A percentile compares a stretch with the other conserved stretches of the same genome.
These are phyloP conservation scores for Stentor roeselii DNA, from an alignment of 73 alveolate genomes.

Conservation along the genomic window DNA sequence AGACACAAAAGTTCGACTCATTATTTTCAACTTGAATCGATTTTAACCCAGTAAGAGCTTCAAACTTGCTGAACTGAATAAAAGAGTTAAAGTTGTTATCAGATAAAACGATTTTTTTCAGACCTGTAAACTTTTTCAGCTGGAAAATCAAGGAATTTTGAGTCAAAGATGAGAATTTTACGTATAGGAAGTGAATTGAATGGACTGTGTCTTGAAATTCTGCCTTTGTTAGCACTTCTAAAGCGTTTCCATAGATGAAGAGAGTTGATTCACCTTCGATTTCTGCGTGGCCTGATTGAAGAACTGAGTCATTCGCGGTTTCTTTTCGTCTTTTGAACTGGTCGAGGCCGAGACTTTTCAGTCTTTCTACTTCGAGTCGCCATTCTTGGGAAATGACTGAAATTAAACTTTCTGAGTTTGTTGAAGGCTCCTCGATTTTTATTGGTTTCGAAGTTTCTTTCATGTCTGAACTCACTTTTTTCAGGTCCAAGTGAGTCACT, in stretches of 20 bases:
- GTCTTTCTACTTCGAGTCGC: constrained; percentile 70
- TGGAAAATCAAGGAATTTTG: constrained; percentile 66
- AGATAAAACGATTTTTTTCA: constrained; percentile 64
- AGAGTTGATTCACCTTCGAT: constrained; percentile 79
- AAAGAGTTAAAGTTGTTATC: constrained; percentile 73
- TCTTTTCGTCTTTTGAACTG: constrained; percentile 69
- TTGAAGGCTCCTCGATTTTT: constrained; percentile 40
- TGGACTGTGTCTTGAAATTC: constrained; percentile 78
- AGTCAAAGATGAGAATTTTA: constrained; percentile 76
- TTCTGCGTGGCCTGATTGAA: constrained; percentile 94
- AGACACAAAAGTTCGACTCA: constrained; percentile 55
- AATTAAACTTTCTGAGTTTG: constrained; percentile 65
- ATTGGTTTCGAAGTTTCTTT: constrained; percentile 33
- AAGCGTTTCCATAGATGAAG: constrained; percentile 85
- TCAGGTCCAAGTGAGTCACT: constrained; percentile 50
- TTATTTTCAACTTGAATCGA: constrained; percentile 65
- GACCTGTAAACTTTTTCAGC: constrained; percentile 69
- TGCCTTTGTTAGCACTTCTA: constrained; percentile 77
- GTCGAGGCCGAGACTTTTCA: constrained; percentile 64
- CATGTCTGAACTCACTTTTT: constrained; percentile 53
- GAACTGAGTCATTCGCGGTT: constrained; percentile 49
- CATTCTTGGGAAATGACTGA: constrained; percentile 74
- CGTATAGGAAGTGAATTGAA: constrained; percentile 74
- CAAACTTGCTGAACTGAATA: constrained; percentile 77
- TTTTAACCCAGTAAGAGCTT: constrained; percentile 45